Base-by-base conservation (phyloP, 805 yeast species). In the Tetrapisispora namnaoensis region DNA sequence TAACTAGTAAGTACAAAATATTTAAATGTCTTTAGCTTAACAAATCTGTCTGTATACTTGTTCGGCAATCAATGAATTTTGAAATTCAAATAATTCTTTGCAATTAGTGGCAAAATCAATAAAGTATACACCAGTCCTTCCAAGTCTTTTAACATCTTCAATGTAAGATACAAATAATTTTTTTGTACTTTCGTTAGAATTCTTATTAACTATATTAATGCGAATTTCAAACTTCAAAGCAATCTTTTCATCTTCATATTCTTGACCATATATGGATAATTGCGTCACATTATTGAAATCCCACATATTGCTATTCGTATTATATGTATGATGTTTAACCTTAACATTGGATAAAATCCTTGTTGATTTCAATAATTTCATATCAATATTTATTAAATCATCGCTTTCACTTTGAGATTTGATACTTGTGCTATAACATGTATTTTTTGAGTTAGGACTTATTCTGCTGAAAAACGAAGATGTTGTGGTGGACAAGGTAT, bases 121-220 rank as follows among this genome's bases (percentile, higher is more conserved):
- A 10, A 62, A 27, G 3, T 53, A 42, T 10, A 61, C 48, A 17
- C 68, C 68, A 10, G 66, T 62, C 40, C 61, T 56, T 7, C 65
- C 66, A 30, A 63, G 49, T 40, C 65, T 53, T 42, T 49, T 54
- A 5, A 65, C 51, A 24, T 51, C 50, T 5, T 52, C 40, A 11
- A 58, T 17, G 21, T 44, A 53, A 39, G 56, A 47, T 5, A 45
- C 35, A 28, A 56, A 52, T 24, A 40, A 5, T 4, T 32, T 16
- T 2, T 10, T 42, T 18, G 41, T 18, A 9, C 22, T 42, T 14
- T 47, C 43, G 3, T 24, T 32, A 11, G 45, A 45, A 3, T 40
- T 41, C 1, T 38, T 37, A 30, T 45, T 47, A n/a, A 46, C 41
- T 16, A 16, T 11, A 17, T 44, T 34, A 10, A 14, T 28, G 11